Percentiles rank a stretch among this genome's conserved stretches.
phyloP scores from a whole-genome alignment of 2,329 filamentous ascomycete species.

The Tolypocladium ophioglossoides region DNA sequence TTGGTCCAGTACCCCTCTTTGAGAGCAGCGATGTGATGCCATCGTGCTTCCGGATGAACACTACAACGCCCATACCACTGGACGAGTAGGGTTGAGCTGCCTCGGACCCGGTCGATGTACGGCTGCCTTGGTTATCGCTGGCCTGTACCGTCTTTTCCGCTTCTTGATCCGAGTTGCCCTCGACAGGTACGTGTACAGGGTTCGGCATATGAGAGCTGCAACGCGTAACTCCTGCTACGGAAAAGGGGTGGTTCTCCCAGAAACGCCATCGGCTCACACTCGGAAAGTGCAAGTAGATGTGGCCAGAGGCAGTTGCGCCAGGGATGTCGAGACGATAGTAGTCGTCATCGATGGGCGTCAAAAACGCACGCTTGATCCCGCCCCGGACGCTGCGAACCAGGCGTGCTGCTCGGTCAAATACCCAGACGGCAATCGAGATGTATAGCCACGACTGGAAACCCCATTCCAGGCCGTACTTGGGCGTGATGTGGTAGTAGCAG shows the following conservation, averaged over 20 bases:
- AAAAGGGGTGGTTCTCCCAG: conserved; percentile 22
- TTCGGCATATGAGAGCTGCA: not conserved
- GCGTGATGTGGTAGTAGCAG: conserved; percentile 28
- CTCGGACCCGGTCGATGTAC: too few species aligned
- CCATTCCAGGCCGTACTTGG: conserved; percentile 24
- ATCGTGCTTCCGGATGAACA: conserved; percentile 3
- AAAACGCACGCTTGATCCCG: conserved; percentile 10
- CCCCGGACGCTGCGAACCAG: conserved; percentile 5
- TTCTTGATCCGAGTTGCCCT: too few species aligned
- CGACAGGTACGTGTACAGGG: too few species aligned
- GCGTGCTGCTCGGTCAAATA: conserved; percentile 12
- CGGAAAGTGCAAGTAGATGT: conserved; percentile 19
- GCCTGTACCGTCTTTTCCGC: too few species aligned
- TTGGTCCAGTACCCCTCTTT: not conserved
- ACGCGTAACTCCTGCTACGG: conserved; percentile 3
- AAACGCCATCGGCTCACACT: conserved; percentile 12
- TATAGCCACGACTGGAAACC: conserved; percentile 28
- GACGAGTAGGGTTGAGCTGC: not conserved
- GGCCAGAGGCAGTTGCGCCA: conserved; percentile 8
- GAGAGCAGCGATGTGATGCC: conserved; percentile 3
- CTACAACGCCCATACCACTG: not conserved
- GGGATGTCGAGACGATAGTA: conserved; percentile 16
- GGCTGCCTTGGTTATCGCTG: too few species aligned
- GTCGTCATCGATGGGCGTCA: conserved; percentile 13
- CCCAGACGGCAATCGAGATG: conserved; percentile 14